Evolutionary conservation across 768 basidiomycete genomes (phyloP).

Genomic region (Termitomyces sp.): DNA sequence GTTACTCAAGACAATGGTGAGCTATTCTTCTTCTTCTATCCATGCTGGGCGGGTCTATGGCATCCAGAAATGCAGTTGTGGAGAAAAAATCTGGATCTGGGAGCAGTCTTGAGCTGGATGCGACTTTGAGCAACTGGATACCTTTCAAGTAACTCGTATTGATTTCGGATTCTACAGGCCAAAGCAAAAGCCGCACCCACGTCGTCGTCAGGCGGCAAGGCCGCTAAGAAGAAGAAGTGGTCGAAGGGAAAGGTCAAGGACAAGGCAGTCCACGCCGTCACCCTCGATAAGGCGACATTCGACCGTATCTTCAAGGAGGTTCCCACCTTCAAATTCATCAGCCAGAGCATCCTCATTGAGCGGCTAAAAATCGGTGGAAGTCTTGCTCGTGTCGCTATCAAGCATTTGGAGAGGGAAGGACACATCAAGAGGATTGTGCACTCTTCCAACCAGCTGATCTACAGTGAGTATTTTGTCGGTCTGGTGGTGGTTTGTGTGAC

Average conservation of each 20-base stretch:
- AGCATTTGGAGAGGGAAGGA: constrained; percentile 89
- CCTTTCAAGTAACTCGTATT: constrained; percentile 11
- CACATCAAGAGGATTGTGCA: constrained; percentile 95
- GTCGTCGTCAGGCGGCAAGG: constrained; percentile 61
- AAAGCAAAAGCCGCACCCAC: constrained; percentile 80
- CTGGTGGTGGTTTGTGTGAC: background rate
- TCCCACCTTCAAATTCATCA: constrained; percentile 98
- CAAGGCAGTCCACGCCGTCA: constrained; percentile 96
- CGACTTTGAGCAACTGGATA: constrained; percentile 29
- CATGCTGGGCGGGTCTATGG: background rate
- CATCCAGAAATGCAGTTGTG: background rate
- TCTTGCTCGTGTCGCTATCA: constrained; percentile 87
- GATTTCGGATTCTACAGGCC: constrained; percentile 35
- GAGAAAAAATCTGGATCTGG: background rate
- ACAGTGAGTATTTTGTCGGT: constrained; percentile 63
- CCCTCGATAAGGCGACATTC: constrained; percentile 88
- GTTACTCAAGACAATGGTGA: constrained; percentile 40
- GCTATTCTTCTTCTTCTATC: constrained; percentile 17
- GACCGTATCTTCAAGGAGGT: constrained; percentile 97
- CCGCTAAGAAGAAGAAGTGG: constrained; percentile 99
- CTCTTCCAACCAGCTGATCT: constrained; percentile 90
- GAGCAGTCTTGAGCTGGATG: constrained; percentile 32
- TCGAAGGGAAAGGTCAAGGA: constrained; percentile 99
- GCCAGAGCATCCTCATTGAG: constrained; percentile 96
- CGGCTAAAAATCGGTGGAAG: constrained; percentile 96